Conservation (phyloP, 345 rosid genomes). For the Hibiscus tridactylites region DNA sequence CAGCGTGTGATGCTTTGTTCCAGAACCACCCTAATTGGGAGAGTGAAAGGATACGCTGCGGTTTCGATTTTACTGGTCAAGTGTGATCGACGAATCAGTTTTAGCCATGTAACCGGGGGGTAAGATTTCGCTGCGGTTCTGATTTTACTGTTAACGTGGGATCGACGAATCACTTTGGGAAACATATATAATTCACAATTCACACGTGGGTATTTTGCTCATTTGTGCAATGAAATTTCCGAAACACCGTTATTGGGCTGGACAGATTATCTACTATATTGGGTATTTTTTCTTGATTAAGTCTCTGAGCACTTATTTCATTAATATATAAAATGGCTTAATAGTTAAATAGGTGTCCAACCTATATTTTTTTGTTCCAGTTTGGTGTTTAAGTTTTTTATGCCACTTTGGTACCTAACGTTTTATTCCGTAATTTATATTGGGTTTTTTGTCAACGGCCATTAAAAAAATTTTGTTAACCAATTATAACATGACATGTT, state of each 20-base stretch:
- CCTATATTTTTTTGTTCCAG: no score
- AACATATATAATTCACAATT: background rate
- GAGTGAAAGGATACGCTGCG: background rate
- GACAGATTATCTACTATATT: background rate
- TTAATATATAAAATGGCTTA: no score
- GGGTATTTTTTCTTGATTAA: no score
- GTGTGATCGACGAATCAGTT: background rate
- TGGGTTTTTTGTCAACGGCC: no score
- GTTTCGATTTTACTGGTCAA: background rate
- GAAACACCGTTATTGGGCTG: background rate
- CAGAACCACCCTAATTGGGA: conserved; percentile 9
- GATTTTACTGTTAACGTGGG: background rate
- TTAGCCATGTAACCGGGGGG: background rate
- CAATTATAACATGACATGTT: no score
- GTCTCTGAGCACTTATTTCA: no score
- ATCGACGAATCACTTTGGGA: background rate
- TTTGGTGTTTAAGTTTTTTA: no score
- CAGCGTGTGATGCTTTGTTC: background rate
- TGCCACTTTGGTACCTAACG: no score
- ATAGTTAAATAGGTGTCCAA: no score
- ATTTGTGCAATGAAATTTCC: background rate
- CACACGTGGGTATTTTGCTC: background rate
- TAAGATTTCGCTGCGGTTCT: background rate
- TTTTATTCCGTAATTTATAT: no score
- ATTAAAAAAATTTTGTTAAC: no score